A percentile compares a stretch with the other conserved stretches of the same genome.
phyloP scores from a whole-genome alignment of 108 stramenopile genomes.

The Skeletonema potamos region DNA sequence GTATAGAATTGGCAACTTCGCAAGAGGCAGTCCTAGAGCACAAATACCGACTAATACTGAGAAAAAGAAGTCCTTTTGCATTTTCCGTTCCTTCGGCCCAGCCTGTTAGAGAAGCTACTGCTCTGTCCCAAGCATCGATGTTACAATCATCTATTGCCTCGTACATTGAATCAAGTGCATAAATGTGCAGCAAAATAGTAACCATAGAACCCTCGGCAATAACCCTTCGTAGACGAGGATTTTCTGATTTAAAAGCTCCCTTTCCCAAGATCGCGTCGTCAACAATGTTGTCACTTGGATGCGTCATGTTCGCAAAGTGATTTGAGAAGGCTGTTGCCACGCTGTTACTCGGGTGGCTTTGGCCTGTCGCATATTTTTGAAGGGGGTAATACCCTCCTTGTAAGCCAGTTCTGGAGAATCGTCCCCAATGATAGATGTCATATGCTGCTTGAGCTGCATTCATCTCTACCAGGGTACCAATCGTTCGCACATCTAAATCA shows the following conservation, averaged over 20 bases:
- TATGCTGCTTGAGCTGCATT: slow-evolving; percentile 63
- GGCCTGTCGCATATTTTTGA: slow-evolving; percentile 1
- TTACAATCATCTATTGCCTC: slow-evolving; percentile 63
- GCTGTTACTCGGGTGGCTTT: slow-evolving; percentile 7
- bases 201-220: slow-evolving; percentile 49
- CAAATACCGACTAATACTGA: slow-evolving; percentile 11
- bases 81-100: slow-evolving; percentile 53
- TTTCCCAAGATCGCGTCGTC: slow-evolving; percentile 23
- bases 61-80: slow-evolving; percentile 19
- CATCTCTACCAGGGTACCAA: slow-evolving; percentile 70
- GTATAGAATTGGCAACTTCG: neutral
- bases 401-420: neutral
- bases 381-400: slow-evolving; percentile 8
- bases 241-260: slow-evolving; percentile 34
- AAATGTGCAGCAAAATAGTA: slow-evolving; percentile 62
- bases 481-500: slow-evolving; percentile 72
- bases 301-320: neutral
- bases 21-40: slow-evolving; percentile 4
- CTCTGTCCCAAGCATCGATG: slow-evolving; percentile 59
- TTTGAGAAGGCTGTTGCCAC: slow-evolving; percentile 4
- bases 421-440: slow-evolving; percentile 53
- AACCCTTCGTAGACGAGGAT: slow-evolving; percentile 40
- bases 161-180: slow-evolving; percentile 61
- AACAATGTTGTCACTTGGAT: slow-evolving; percentile 31
- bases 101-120: slow-evolving; percentile 66